Base-by-base conservation (phyloP, 345 rosid species). In the Rhodamnia rubescens region DNA sequence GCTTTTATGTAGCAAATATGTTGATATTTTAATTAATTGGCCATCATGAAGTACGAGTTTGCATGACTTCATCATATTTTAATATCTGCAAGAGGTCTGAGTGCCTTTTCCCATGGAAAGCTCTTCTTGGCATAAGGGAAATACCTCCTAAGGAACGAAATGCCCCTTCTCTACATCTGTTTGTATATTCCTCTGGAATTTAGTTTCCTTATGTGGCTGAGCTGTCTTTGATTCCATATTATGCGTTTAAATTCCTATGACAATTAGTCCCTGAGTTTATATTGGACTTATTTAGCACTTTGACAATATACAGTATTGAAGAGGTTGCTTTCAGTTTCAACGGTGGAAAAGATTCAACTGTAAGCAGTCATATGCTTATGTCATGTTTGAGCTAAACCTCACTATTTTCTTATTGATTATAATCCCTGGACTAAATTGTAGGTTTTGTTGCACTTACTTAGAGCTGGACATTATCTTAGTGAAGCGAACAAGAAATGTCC, bases 271-370 rank as follows among this genome's bases (percentile, higher is more conserved):
- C 83, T 52, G 83, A 15, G 83, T 21, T 82, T 50, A 27, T 82
- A 11, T 29, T 52, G 54, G 56, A 82, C 56, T 82, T 27, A 36
- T 82, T 32, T n/a, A 24, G 21, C 22, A 27, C 36, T 50, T 82
- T 82, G 40, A 50, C 56, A 7, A 26, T 53, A n/a, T 82, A 88
- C 93, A 97, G 99, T 80, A 90, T 88, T 82, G 99, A 96, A 90
- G 99, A 97, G 95, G 95, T 96, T 74, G 96, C 99, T 52, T 96
- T 97, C 91, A 97, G 99, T 89, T 97, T 97, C 89, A 97, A 97
- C 88, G 99, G 99, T 86, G 99, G 99, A 86, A 97, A 97, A 87
- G 99, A 97, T 90, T 96, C 99, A 44, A 97, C 96, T 84, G 99
- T 97, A 91, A 92, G 98, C 91, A 58, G 85, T n/a, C 85, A 53